These are phyloP conservation scores for Penicillium sp. DNA, from an alignment of 2,329 filamentous ascomycete species.

Conservation along the genomic window DNA sequence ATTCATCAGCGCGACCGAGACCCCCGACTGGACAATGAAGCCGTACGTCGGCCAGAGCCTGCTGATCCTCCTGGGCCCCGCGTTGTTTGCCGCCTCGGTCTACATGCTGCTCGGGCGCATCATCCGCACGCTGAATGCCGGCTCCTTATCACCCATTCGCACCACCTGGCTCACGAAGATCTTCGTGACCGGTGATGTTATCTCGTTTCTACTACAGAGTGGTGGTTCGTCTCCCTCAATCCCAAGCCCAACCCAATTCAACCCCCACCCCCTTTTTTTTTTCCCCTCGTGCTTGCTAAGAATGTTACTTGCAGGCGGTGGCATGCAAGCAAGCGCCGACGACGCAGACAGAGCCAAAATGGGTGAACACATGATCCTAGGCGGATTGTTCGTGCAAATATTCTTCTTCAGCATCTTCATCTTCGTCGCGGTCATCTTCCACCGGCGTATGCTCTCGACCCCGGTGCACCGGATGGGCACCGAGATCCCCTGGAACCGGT, in stretches of 20 bases:
- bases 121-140: constrained; percentile 39
- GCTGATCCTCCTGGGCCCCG: constrained; percentile 13
- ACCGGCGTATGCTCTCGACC: constrained; percentile 10
- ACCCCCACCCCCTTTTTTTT: too few species aligned
- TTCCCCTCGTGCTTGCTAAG: too few species aligned
- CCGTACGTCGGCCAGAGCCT: constrained; percentile 17
- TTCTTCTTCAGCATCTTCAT: constrained; percentile 51
- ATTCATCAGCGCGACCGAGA: constrained; percentile 12
- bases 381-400: too few species aligned
- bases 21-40: constrained; percentile 16
- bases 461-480: not conserved
- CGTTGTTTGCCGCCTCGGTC: constrained; percentile 44
- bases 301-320: constrained; percentile 19
- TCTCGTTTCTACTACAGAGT: constrained; percentile 39
- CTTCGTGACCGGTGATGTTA: constrained; percentile 40
- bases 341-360: constrained; percentile 1
- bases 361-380: too few species aligned
- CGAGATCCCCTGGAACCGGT: constrained; percentile 12
- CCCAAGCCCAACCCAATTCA: too few species aligned
- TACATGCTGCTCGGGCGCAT: constrained; percentile 48
- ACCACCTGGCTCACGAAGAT: constrained; percentile 45
- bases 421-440: constrained; percentile 25
- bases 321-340: constrained; percentile 18
- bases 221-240: constrained; percentile 23
- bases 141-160: constrained; percentile 37